Base-by-base conservation (phyloP, 305 asterid genomes). In the Fraxinus baroniana region DNA sequence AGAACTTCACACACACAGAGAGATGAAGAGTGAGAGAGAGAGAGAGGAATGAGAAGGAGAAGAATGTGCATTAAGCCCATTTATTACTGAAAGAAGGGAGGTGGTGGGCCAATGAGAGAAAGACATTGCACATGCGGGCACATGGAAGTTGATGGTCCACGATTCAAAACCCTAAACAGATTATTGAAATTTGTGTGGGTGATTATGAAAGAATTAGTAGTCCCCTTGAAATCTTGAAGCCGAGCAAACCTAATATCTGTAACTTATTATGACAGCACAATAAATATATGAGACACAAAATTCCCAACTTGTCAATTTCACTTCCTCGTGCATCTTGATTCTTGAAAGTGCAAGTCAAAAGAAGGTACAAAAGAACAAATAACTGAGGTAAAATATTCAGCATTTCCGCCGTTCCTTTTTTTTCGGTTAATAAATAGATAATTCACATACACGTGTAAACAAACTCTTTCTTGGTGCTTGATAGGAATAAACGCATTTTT, bases 91-190 rank as follows among this genome's bases (percentile, higher is more conserved):
- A 89, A 88, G 87, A 79, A 82, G 78, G 79, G 83, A 81, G 83
- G 87, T 89, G 94, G 98, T 91, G 95, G 98, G 94, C 86, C 89
- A 79, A 84, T 70, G 18, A 78, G 90, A 87, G 91, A 85, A 89
- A 89, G 91, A 94, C 98, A 90, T 88, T 87, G 88, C 97, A 94
- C 98, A 94, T 94, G 98, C 91, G 7, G 87, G 93, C 97, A 94
- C 98, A 94, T 94, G 98, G 89, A 88, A 87, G 22, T 80, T 73
- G 79, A 87, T 82, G 92, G 91, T 90, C 97, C 91, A 84, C 93
- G 83, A 81, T 82, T 81, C 74, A 80, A 87, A 87, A 86, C 94
- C 93, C 87, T 83, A 87, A 74, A 55, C 8, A 44, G 78, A 76
- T 81, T 41, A 82, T 79, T 80, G 33, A 36, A 85, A 84, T 49